Base-by-base conservation (phyloP, 257 asterid species). In the Solanum paucissectum region DNA sequence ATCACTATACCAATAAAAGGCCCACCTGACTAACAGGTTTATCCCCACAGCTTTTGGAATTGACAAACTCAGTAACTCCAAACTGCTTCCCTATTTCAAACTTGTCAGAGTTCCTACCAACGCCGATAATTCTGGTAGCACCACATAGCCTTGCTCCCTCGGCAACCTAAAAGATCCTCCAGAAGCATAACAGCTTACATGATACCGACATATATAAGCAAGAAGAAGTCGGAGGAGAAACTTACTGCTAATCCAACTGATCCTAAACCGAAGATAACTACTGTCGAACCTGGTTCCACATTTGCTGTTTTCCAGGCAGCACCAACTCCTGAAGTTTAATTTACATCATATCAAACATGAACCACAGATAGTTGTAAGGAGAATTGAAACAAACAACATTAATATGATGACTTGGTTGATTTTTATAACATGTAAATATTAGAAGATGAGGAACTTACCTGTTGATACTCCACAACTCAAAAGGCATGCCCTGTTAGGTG, bases 381-480 rank as follows among this genome's bases (percentile, higher is more conserved):
- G 18, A 55, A 55, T 55, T 55, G 4, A 82, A 9, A 6, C 18
- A 37, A 40, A 44, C 64, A 13, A 44, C 85, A 75, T 0, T 1
- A 1, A 27, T 14, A 79, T 27, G 25, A 79, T 16, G 9, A 79
- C 3, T 77, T 25, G 62, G 68, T 60, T 84, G 76, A 52, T 62
- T 58, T 52, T 52, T 58, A 76, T 12, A 29, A 16, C 44, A 69
- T 16, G 5, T 5, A 68, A 88, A 38, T 8, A 21, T 36, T 36
- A 82, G 49, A 58, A n/a, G 49, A 46, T 25, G 10, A n/a, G 55
- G 77, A 89, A 4, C 34, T 60, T 91, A 97, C 99, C 99, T 21
- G 99, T 93, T 12, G 99, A 94, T n/a, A 90, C 95, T 46, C 99
- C 99, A 92, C 98, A 97, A 72, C 98, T 94, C 0, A 95, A 92